Evolutionary conservation across 805 yeast genomes (phyloP).

Genomic region (Geotrichum ghanense): DNA sequence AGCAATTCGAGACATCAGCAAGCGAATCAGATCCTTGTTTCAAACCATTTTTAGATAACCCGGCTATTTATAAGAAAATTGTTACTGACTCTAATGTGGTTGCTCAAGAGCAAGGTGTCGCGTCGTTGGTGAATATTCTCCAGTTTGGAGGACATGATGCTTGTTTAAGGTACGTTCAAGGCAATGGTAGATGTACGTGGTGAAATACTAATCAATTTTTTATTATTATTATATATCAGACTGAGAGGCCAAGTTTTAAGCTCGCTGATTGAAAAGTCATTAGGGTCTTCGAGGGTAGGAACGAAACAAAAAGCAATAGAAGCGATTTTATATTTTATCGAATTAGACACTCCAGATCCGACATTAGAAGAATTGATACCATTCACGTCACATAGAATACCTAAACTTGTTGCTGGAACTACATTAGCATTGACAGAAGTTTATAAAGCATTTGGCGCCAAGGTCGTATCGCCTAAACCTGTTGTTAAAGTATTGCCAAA

Average conservation of each 20-base stretch:
- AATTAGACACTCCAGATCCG: constrained; percentile 53
- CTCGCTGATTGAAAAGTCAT: constrained; percentile 66
- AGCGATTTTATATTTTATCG: constrained; percentile 50
- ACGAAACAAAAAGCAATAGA: constrained; percentile 59
- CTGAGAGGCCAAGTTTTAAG: constrained; percentile 9
- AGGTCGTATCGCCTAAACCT: constrained; percentile 44
- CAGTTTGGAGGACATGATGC: constrained; percentile 42
- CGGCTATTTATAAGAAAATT: constrained; percentile 44
- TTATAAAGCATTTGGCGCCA: constrained; percentile 51
- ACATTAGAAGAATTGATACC: constrained; percentile 60
- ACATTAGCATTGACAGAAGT: constrained; percentile 46
- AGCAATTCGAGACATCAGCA: constrained; percentile 39
- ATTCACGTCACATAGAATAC: constrained; percentile 47
- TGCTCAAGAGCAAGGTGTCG: constrained; percentile 77
- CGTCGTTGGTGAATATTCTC: constrained; percentile 41
- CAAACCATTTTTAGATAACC: constrained; percentile 36
- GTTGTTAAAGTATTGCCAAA: constrained; percentile 49
- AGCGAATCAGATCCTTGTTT: constrained; percentile 48
- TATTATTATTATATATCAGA: constrained; percentile 16
- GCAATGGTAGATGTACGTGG: not conserved
- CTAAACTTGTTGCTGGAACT: constrained; percentile 68
- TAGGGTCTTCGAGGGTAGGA: constrained; percentile 61
- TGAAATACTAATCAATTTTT: not conserved
- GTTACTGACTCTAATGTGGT: constrained; percentile 77
- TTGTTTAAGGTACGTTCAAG: constrained; percentile 19